Base-by-base conservation (phyloP, 73 alveolate genomes). In the Tetrahymena malaccensis region DNA sequence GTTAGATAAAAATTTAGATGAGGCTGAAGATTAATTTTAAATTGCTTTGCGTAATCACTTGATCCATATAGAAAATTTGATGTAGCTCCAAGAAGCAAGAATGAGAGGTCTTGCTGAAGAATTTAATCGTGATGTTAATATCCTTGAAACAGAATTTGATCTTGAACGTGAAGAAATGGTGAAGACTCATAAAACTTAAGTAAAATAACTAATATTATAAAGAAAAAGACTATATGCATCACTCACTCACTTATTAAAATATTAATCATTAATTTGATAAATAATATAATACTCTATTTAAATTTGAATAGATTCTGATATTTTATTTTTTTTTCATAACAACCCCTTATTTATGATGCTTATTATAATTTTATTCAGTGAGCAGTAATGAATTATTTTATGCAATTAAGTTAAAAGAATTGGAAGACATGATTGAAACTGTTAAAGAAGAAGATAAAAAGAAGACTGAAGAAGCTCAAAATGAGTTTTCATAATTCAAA, bases 11-110 rank as follows among this genome's bases (percentile, higher is more conserved):
- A 99, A 99, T 95, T 97, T 99, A 16, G 99, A 98, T 58, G 99
- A 99, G 94, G 99, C 99, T 55, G 99, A 99, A 95, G 99, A 99
- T 94, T 98, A 99, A 95, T 98, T 98, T 96, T 98, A 99, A 96
- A 99, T 98, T 96, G 99, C 99, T 55, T 96, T 99, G 83, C 97
- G 99, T 85, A 99, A 99, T 95, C 99, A 98, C 94, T 96, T 98
- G 95, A 99, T 99, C 17, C 99, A 98, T 95, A 98, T 99, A 8
- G 99, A 98, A 93, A 98, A 98, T 93, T 97, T 99, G 44, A 98
- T 98, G 85, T 95, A 94, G 31, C 96, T 99, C 85, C 98, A 97
- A 96, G 99, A 98, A 58, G 85, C 99, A 40, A 95, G 99, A 94
- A 95, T 98, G 37, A 98, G 98, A 97, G 99, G 99, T 11, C 97